Conservation (phyloP, 306 rosid genomes). For the Chamaecrista fasciculata region DNA sequence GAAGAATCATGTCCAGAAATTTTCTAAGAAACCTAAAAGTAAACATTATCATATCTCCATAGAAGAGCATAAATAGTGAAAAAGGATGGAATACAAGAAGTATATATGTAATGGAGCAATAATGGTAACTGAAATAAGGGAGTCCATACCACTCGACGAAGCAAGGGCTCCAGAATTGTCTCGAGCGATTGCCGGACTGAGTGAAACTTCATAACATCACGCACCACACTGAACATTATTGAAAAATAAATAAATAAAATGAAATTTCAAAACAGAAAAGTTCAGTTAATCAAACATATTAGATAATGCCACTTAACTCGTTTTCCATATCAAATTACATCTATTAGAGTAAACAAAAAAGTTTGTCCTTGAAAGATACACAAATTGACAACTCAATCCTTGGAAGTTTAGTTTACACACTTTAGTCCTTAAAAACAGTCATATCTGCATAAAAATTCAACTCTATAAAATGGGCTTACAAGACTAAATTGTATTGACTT, state of each 20-base stretch:
- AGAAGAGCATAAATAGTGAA: slow-evolving; percentile 20
- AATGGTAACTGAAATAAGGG: not conserved
- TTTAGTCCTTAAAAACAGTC: too few species aligned
- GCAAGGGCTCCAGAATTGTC: slow-evolving; percentile 73
- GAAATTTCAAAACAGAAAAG: slow-evolving; percentile 11
- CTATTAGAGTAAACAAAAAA: too few species aligned
- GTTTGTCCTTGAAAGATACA: too few species aligned
- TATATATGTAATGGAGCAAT: slow-evolving; percentile 1
- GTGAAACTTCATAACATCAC: slow-evolving; percentile 52
- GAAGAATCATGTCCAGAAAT: slow-evolving; percentile 15
- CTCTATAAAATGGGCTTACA: too few species aligned
- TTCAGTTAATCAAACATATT: not conserved
- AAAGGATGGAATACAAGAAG: slow-evolving; percentile 2
- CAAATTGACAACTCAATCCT: too few species aligned
- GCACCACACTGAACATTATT: slow-evolving; percentile 61
- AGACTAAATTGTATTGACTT: too few species aligned
- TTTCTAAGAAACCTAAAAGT: slow-evolving; percentile 17
- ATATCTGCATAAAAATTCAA: too few species aligned
- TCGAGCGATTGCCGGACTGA: slow-evolving; percentile 55
- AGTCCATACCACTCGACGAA: slow-evolving; percentile 81
- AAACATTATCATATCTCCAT: slow-evolving; percentile 18
- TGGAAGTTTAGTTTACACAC: too few species aligned
- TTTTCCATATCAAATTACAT: not conserved
- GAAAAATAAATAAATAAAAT: slow-evolving; percentile 20
- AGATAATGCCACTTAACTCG: not conserved